phyloP scores from a whole-genome alignment of 208 protist species.

The Acanthamoeba castellanii region DNA sequence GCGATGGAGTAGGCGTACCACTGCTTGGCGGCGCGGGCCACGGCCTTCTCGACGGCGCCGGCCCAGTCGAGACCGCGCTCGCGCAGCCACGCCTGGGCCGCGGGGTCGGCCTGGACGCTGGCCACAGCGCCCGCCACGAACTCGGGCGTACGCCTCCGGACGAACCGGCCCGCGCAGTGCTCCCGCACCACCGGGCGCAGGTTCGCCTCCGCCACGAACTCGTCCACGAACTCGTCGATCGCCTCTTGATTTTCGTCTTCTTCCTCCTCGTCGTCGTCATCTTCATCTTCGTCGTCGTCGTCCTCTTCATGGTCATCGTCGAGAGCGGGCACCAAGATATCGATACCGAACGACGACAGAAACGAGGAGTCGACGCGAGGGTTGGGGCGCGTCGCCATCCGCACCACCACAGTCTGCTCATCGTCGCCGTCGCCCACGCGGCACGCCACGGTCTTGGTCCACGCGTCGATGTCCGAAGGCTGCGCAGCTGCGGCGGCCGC shows the following conservation, averaged over 20 bases:
- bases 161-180: constrained; percentile 2
- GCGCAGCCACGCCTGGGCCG: background rate
- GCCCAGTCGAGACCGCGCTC: background rate
- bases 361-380: constrained; percentile 29
- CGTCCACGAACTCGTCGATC: constrained; percentile 59
- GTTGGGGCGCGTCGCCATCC: background rate
- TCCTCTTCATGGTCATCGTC: background rate
- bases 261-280: constrained; percentile 5
- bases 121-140: background rate
- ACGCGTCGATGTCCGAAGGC: background rate
- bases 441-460: background rate
- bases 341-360: constrained; percentile 28
- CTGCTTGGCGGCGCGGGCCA: constrained; percentile 19
- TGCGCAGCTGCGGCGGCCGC: background rate
- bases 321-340: background rate
- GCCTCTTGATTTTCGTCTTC: background rate
- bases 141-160: background rate
- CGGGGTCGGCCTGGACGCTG: background rate
- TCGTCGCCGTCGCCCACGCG: background rate
- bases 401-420: background rate
- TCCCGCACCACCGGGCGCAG: background rate
- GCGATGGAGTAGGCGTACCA: constrained; percentile 46
- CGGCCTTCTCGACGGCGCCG: background rate
- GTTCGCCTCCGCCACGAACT: background rate
- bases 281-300: background rate